Conservation (phyloP, 257 asterid genomes). For the Eucommia ulmoides region DNA sequence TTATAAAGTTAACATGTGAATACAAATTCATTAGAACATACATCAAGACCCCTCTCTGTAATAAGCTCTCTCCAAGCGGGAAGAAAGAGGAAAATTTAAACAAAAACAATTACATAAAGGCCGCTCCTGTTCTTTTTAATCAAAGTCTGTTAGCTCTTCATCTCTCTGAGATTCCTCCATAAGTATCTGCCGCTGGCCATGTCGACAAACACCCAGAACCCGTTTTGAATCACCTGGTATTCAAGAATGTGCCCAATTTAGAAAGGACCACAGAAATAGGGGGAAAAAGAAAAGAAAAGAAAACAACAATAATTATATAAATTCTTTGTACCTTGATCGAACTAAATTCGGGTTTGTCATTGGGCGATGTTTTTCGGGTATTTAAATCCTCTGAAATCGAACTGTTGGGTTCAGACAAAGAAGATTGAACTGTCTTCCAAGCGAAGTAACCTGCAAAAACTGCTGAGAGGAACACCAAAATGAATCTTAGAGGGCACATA, state of each 20-base stretch:
- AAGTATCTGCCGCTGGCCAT: conserved; percentile 44
- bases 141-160: conserved; percentile 8
- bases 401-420: not conserved
- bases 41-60: no score
- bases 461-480: conserved; percentile 45
- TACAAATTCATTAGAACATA: no score
- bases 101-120: no score
- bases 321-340: conserved; percentile 10
- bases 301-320: no score
- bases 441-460: conserved; percentile 39
- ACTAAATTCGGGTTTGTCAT: conserved; percentile 7
- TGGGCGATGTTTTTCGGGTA: not conserved
- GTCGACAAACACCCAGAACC: conserved; percentile 33
- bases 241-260: not conserved
- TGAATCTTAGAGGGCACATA: conserved; percentile 50
- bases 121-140: no score
- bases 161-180: conserved; percentile 28
- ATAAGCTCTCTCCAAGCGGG: no score
- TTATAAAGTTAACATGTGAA: no score
- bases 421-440: conserved; percentile 24
- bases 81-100: no score
- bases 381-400: conserved; percentile 8
- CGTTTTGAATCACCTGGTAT: conserved; percentile 22
- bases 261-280: no score
- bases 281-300: no score